Conservation (phyloP, 257 asterid species). For the Henckelia pumila region DNA sequence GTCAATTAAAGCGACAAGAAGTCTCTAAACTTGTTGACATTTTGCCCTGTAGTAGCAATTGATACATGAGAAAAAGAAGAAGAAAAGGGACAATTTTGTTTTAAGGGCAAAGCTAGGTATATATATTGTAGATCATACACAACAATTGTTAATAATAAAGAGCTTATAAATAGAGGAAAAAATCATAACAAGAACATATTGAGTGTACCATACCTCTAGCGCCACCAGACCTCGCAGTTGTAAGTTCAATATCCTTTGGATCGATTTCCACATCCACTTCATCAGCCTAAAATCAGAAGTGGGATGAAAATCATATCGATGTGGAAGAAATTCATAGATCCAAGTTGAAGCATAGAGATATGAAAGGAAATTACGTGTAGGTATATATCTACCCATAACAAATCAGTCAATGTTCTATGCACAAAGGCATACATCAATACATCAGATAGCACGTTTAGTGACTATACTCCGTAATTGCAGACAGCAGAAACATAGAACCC, state of each 20-base stretch:
- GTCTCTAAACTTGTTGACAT: no score
- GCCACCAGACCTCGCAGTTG: slow-evolving; percentile 98
- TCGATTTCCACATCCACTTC: slow-evolving; percentile 98
- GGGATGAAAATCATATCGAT: slow-evolving; percentile 24
- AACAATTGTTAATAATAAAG: no score
- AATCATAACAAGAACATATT: slow-evolving; percentile 7
- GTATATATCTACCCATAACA: slow-evolving; percentile 14
- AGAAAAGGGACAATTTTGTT: no score
- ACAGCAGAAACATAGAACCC: background rate
- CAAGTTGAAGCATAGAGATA: slow-evolving; percentile 14
- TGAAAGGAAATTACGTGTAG: slow-evolving; percentile 4
- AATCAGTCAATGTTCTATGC: no score
- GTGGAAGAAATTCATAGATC: slow-evolving; percentile 4
- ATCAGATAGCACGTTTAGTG: background rate
- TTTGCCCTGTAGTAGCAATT: no score
- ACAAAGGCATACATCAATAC: no score
- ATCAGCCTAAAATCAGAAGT: slow-evolving; percentile 65
- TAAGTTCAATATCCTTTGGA: slow-evolving; percentile 93
- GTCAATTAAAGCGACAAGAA: no score
- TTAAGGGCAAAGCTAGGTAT: no score
- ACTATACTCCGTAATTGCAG: background rate
- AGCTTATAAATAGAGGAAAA: no score
- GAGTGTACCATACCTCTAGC: slow-evolving; percentile 75
- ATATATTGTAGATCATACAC: no score
- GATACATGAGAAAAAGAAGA: no score